Percentiles rank a stretch among this genome's conserved stretches.
phyloP scores from a whole-genome alignment of 2,329 filamentous ascomycete genomes.

The Aspergillus costaricaensis region DNA sequence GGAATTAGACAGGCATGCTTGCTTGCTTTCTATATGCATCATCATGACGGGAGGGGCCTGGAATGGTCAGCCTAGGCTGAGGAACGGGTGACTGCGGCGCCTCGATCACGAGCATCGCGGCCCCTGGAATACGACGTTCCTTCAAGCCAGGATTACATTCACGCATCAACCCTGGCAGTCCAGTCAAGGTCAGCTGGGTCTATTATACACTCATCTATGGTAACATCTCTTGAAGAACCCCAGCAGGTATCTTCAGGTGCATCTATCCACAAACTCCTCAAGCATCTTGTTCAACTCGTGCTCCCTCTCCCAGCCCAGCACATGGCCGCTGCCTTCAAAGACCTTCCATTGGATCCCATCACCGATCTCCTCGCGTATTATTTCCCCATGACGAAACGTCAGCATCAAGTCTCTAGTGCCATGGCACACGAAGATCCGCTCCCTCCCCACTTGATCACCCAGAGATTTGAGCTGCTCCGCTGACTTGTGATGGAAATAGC shows the following conservation, averaged over 20 bases:
- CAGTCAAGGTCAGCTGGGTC: background rate
- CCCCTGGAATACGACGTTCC: background rate
- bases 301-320: slow-evolving; percentile 69
- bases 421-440: slow-evolving; percentile 75
- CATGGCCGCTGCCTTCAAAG: slow-evolving; percentile 74
- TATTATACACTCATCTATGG: background rate
- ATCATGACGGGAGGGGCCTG: background rate
- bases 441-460: slow-evolving; percentile 68
- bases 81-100: background rate
- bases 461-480: slow-evolving; percentile 65
- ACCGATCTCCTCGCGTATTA: slow-evolving; percentile 69
- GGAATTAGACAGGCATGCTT: background rate
- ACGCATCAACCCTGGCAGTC: background rate
- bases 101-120: slow-evolving; percentile 4
- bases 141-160: background rate
- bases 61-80: background rate
- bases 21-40: background rate
- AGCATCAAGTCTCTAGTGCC: slow-evolving; percentile 80
- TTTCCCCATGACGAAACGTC: slow-evolving; percentile 66
- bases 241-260: slow-evolving; percentile 1
- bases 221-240: background rate
- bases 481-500: slow-evolving; percentile 77
- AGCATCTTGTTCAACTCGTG: slow-evolving; percentile 68
- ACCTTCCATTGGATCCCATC: slow-evolving; percentile 56
- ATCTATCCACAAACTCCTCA: slow-evolving; percentile 56